Conservation (phyloP, 2,329 filamentous ascomycete species). For the Claviceps fusiformis region DNA sequence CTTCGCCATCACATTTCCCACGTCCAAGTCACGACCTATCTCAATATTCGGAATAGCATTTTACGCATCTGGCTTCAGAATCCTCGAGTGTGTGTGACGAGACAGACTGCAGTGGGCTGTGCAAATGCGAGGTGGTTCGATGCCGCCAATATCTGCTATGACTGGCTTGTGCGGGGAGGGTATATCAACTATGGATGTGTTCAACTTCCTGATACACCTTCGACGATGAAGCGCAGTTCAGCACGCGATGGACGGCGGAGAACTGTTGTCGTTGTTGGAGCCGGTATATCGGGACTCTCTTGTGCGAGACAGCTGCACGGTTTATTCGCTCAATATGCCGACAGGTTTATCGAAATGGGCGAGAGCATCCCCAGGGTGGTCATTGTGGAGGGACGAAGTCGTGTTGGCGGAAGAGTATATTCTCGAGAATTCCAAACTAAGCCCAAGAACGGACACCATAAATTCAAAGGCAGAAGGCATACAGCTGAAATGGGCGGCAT, state of each 20-base stretch:
- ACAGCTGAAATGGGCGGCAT: slow-evolving; percentile 97
- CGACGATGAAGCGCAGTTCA: slow-evolving; percentile 25
- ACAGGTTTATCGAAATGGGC: slow-evolving; percentile 48
- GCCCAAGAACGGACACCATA: slow-evolving; percentile 34
- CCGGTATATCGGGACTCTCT: slow-evolving; percentile 84
- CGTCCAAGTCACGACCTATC: slow-evolving; percentile 82
- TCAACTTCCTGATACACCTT: slow-evolving; percentile 38
- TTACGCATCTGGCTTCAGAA: slow-evolving; percentile 80
- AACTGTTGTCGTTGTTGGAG: slow-evolving; percentile 76
- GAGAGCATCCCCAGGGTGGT: slow-evolving; percentile 63
- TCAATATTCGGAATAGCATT: slow-evolving; percentile 93
- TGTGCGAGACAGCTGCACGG: slow-evolving; percentile 84
- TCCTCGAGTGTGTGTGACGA: slow-evolving; percentile 66
- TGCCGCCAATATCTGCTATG: slow-evolving; percentile 73
- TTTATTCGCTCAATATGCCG: slow-evolving; percentile 68
- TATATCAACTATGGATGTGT: slow-evolving; percentile 97
- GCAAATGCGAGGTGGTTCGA: slow-evolving; percentile 82
- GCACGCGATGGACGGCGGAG: slow-evolving; percentile 37
- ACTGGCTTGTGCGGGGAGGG: slow-evolving; percentile 81
- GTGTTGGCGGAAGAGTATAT: slow-evolving; percentile 86
- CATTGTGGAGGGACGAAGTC: slow-evolving; percentile 72
- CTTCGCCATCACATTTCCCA: slow-evolving; percentile 72
- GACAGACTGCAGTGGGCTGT: slow-evolving; percentile 80
- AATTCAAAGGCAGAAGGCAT: slow-evolving; percentile 45
- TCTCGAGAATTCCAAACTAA: slow-evolving; percentile 57